These are phyloP conservation scores for Dryas alaskensis DNA, from an alignment of 306 rosid species.

Conservation along the genomic window DNA sequence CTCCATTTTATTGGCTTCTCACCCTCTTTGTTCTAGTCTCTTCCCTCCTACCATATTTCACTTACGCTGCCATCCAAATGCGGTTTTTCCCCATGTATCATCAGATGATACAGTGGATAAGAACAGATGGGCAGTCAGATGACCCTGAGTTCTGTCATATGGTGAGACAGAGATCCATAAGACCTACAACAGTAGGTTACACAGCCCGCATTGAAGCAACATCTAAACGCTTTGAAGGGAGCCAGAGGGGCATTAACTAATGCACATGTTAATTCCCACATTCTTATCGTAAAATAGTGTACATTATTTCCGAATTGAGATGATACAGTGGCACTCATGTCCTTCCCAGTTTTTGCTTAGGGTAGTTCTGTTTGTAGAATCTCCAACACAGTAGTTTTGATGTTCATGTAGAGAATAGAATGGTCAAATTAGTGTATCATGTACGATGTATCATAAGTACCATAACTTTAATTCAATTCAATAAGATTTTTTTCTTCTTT, in stretches of 20 bases:
- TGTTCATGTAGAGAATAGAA: slow-evolving; percentile 3
- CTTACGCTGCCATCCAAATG: slow-evolving; percentile 60
- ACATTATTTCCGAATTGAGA: slow-evolving; percentile 29
- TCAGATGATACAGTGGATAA: slow-evolving; percentile 91
- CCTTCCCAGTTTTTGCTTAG: slow-evolving; percentile 17
- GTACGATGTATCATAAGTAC: slow-evolving; percentile 11
- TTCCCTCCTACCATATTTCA: slow-evolving; percentile 66
- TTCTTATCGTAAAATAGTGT: slow-evolving; percentile 27
- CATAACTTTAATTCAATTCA: not conserved
- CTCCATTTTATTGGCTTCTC: slow-evolving; percentile 74
- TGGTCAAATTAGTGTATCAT: slow-evolving; percentile 6
- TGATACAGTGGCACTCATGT: not conserved
- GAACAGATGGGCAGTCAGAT: slow-evolving; percentile 60
- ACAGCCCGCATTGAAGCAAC: slow-evolving; percentile 84
- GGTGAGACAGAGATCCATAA: slow-evolving; percentile 73
- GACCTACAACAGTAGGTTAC: slow-evolving; percentile 74
- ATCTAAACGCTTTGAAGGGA: slow-evolving; percentile 52
- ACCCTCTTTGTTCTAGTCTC: slow-evolving; percentile 58
- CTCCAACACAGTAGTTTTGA: not conserved
- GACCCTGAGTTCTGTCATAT: slow-evolving; percentile 77
- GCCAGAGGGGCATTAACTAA: slow-evolving; percentile 21
- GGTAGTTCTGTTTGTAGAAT: not conserved
- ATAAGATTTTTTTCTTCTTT: not conserved
- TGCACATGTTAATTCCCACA: slow-evolving; percentile 6
- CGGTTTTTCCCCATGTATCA: slow-evolving; percentile 83